Percentiles rank a stretch among this genome's conserved stretches.
phyloP scores from a whole-genome alignment of 495 filamentous ascomycete genomes.

The Chaetomium cochliodes region DNA sequence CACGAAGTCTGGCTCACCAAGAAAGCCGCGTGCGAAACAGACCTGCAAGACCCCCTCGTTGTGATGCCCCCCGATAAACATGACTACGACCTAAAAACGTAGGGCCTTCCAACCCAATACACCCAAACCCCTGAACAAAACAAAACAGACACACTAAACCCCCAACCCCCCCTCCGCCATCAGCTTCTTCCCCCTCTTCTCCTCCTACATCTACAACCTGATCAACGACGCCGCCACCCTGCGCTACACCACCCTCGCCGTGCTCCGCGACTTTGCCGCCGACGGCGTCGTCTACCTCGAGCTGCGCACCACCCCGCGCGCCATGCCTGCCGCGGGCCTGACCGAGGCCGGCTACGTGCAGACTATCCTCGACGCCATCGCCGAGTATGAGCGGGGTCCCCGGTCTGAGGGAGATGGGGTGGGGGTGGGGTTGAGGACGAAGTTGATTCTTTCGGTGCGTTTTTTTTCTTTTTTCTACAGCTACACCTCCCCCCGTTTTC shows the following conservation, averaged over 20 bases:
- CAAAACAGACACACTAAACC: no score
- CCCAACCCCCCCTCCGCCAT: neutral
- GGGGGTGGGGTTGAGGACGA: slow-evolving; percentile 47
- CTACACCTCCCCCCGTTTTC: neutral
- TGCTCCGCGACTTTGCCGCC: slow-evolving; percentile 65
- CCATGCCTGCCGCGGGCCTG: slow-evolving; percentile 51
- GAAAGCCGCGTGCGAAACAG: slow-evolving; percentile 48
- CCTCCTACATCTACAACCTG: slow-evolving; percentile 72
- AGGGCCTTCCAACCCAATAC: slow-evolving; percentile 38
- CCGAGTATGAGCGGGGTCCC: slow-evolving; percentile 39
- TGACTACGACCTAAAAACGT: slow-evolving; percentile 70
- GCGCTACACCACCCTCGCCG: slow-evolving; percentile 61
- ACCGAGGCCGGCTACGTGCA: slow-evolving; percentile 63
- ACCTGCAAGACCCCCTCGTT: slow-evolving; percentile 65
- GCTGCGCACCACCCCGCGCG: slow-evolving; percentile 75
- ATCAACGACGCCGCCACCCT: slow-evolving; percentile 59
- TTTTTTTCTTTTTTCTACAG: neutral
- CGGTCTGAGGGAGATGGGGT: slow-evolving; percentile 1
- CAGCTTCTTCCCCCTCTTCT: slow-evolving; percentile 75
- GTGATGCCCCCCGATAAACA: slow-evolving; percentile 68
- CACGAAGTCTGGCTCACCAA: slow-evolving; percentile 71
- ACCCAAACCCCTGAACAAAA: neutral
- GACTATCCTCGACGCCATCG: slow-evolving; percentile 61
- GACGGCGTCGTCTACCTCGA: slow-evolving; percentile 81
- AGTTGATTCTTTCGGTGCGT: slow-evolving; percentile 63